A percentile compares a stretch with the other conserved stretches of the same genome.
These are phyloP conservation scores for Alternaria novae-zelandiae DNA, from an alignment of 2,329 filamentous ascomycete genomes.

Conservation along the genomic window DNA sequence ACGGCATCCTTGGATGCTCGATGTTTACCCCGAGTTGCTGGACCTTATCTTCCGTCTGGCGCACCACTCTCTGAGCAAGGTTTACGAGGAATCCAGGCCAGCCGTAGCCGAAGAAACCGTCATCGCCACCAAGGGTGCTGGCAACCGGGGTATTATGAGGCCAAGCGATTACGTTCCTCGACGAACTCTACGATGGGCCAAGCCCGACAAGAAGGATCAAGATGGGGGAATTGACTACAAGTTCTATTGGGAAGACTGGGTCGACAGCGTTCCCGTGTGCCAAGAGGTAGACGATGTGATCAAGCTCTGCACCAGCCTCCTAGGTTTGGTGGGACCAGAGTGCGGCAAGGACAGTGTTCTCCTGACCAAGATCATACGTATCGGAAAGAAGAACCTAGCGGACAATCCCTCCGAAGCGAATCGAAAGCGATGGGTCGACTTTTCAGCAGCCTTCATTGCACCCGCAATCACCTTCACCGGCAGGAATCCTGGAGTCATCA, in stretches of 20 bases:
- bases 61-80: slow-evolving; percentile 78
- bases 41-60: slow-evolving; percentile 85
- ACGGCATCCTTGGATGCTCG: slow-evolving; percentile 89
- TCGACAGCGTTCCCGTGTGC: slow-evolving; percentile 89
- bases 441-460: slow-evolving; percentile 83
- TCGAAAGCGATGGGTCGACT: slow-evolving; percentile 77
- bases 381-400: slow-evolving; percentile 76
- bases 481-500: slow-evolving; percentile 81
- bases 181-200: slow-evolving; percentile 81
- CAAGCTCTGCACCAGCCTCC: slow-evolving; percentile 79
- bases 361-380: slow-evolving; percentile 81
- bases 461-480: slow-evolving; percentile 87
- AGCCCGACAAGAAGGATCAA: slow-evolving; percentile 77
- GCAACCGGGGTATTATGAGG: slow-evolving; percentile 68
- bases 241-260: slow-evolving; percentile 98
- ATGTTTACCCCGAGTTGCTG: slow-evolving; percentile 81
- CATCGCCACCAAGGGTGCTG: slow-evolving; percentile 48
- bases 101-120: slow-evolving; percentile 51
- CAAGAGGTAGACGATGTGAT: slow-evolving; percentile 91
- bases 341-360: slow-evolving; percentile 84
- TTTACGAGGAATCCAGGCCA: slow-evolving; percentile 65
- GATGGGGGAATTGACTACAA: slow-evolving; percentile 79
- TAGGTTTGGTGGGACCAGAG: slow-evolving; percentile 85
- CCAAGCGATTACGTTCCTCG: slow-evolving; percentile 62
- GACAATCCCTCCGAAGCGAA: slow-evolving; percentile 76